Base-by-base conservation (phyloP, 371 early-diverging fungal genomes). In the Fennellomyces sp. region DNA sequence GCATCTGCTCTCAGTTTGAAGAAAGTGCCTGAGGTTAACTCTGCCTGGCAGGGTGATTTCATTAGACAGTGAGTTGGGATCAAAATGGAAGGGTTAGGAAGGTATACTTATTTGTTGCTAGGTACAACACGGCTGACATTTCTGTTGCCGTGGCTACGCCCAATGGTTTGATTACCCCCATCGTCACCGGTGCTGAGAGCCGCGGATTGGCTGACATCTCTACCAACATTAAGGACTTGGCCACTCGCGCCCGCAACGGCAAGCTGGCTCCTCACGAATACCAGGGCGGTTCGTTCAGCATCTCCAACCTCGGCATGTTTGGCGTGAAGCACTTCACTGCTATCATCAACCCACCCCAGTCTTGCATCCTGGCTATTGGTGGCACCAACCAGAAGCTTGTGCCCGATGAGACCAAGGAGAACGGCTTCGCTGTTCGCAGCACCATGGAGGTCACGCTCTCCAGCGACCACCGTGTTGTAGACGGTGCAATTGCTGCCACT, bases 281-380 rank as follows among this genome's bases (percentile, higher is more conserved):
- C 89, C 97, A 96, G 81, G 87, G 84, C 65, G 99, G 99, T 39
- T 85, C 93, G 52, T 98, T 98, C 86, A 93, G 97, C 65, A 96
- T 98, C 73, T 96, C 96, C 66, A 98, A 98, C 87, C 83, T 98
- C 64, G 99, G 99, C 73, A 98, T 98, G 99, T 97, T 80, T 64
- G 96, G 96, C 51, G 85, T 97, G 73, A 85, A 86, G 63, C 86
- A 91, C 74, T 98, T 98, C 80, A 94, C 97, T 38, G 97, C 97
- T 60, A 98, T 98, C 72, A 95, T 98, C 83, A 97, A 97, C 87
- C 96, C 96, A 33, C 97, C 97, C 23, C 97, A 97, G 68, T 82
- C 96, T 19, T 91, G 92, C 66, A 98, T 98, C 62, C 82, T 98
- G 60, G 97, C 97, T 60, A 91, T 98, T 33, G 97, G 97, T 57